Evolutionary conservation across 495 filamentous ascomycete species (phyloP), one percentile per base, ranked within the genome.

Genomic region (Hypoxylon cercidicola): DNA sequence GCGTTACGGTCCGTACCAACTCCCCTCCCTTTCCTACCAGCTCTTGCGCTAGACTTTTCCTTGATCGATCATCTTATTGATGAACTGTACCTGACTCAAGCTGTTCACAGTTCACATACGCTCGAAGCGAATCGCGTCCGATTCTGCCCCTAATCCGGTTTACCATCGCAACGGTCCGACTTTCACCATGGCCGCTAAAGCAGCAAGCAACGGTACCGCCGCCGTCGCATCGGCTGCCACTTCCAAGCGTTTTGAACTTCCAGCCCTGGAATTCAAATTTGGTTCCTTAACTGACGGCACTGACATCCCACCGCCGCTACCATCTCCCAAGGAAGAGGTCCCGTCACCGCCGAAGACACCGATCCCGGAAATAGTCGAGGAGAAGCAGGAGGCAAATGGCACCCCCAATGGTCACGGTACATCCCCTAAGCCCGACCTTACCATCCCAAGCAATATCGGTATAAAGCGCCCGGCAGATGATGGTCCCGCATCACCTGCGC

Each of bases 211-310:
- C 50, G 64, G 70, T 48, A 56, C 56, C 35, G 56, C 50, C 6
- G 43, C 64, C 54, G 62, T 55, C 45, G 43, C 61, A 40, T 19
- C 68, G 39, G 40, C 59, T 43, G 44, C 70, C 1, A 32, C 68
- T 34, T 41, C 71, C 44, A 81, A 78, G 62, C 77, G 79, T 60
- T 85, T 86, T 62, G 79, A 84, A 70, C 81, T 85, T 19, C 84
- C 82, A 19, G 78, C 77, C 15, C 74, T 86, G 18, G 73, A 82
- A 55, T 72, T 83, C 69, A 77, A 77, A 15, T 80, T 86, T 53
- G 75, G 77, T 54, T 82, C 82, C 9, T 64, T 86, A 60, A 86
- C 84, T 18, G 84, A 85, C 19, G 84, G 84, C 16, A 86, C 84
- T 58, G 69, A 84, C 63, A 86, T 86, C 58, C 84, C 84, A 35